Base-by-base conservation (phyloP, 1,284 basidiomycete species). In the Cryptococcus sp. region DNA sequence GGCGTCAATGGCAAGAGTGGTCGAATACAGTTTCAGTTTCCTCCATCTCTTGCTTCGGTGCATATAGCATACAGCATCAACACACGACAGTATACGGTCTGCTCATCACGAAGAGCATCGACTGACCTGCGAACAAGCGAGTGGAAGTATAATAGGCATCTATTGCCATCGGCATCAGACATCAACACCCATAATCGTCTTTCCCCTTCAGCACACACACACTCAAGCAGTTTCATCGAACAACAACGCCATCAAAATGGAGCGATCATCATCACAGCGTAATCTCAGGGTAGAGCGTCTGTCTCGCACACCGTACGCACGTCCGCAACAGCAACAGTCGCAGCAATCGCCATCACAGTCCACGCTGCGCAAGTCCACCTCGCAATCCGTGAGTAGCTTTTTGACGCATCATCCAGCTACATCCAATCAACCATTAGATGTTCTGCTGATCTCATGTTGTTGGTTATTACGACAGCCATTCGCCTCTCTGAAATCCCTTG, bases 251-350 rank as follows among this genome's bases (percentile, higher is more conserved):
- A 13, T 27, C 57, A 54, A 51, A 5, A 74, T 75, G 73, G 65
- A 72, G 25, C 64, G 66, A 35, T 67, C 70, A 17, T 73, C 70
- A 1, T 71, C 72, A 1, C 67, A 67, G 19, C 62, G 63, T 22
- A 65, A 69, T 31, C 66, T 69, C 19, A 61, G 69, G 35, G 42
- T 63, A 0, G 72, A 73, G 59, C 60, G 72, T n/a, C 55, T 69
- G n/a, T 52, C 53, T 23, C 35, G 53, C 15, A 68, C 65, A 5
- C 73, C 73, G 5, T 75, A 75, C 51, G 20, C 60, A 42, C 59
- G 70, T 22, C 31, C 31, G 31, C 31, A 35, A 35, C 31, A 35
- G 31, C 31, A 35, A 35, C 25, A 25, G 25, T 6, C 3, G 25
- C 25, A 25, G 25, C 25, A 25, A 25, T 25, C 25, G 6, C 25